These are phyloP conservation scores for Penicillium flavigenum DNA, from an alignment of 495 filamentous ascomycete species.

Conservation along the genomic window DNA sequence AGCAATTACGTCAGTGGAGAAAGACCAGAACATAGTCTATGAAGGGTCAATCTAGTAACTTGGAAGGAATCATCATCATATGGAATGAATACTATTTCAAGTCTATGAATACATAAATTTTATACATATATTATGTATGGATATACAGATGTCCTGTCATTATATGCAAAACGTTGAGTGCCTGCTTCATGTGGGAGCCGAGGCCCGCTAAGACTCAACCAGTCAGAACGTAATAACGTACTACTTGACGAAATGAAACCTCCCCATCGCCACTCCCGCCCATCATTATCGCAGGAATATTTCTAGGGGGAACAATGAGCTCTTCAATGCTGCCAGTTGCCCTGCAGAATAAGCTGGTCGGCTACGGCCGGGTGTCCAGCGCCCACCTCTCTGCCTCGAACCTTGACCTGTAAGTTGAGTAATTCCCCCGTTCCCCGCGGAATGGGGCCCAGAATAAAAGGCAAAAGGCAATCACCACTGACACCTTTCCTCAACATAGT, in stretches of 20 bases:
- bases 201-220: slow-evolving; percentile 16
- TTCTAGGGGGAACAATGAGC: slow-evolving; percentile 31
- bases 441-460: slow-evolving; percentile 2
- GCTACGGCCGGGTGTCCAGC: slow-evolving; percentile 50
- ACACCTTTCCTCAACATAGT: slow-evolving; percentile 12
- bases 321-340: slow-evolving; percentile 39
- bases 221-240: slow-evolving; percentile 9
- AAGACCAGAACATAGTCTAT: background rate
- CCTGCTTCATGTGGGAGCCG: slow-evolving; percentile 29
- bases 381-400: slow-evolving; percentile 65
- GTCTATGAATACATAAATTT: background rate
- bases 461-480: slow-evolving; percentile 14
- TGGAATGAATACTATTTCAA: background rate
- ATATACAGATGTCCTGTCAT: background rate
- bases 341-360: slow-evolving; percentile 46
- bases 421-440: slow-evolving; percentile 18
- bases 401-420: slow-evolving; percentile 71
- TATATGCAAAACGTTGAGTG: background rate
- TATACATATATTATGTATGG: background rate
- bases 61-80: background rate
- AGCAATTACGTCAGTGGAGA: slow-evolving; percentile 9
- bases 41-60: background rate
- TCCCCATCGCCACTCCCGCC: slow-evolving; percentile 13
- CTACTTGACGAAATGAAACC: slow-evolving; percentile 2
- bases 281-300: slow-evolving; percentile 20